Base-by-base conservation (phyloP, 345 rosid genomes). In the Hypericum androsaemum region DNA sequence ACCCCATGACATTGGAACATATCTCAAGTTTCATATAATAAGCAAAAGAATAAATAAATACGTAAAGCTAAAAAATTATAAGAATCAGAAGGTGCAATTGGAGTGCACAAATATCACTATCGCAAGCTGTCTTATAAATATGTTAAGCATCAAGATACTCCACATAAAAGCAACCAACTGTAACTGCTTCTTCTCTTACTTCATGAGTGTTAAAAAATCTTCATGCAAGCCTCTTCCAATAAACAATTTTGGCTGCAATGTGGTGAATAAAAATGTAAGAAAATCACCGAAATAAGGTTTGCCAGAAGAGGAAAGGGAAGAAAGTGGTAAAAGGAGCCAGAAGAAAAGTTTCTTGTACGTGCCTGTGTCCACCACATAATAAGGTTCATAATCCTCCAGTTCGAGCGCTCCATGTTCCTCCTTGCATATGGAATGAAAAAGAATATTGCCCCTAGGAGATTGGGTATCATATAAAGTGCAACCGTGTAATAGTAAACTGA, bases 311-410 rank as follows among this genome's bases (percentile, higher is more conserved):
- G 46, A 48, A 47, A 38, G 52, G 32, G 37, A 11, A 41, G 15
- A 47, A 51, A 5, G 22, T 41, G 6, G n/a, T 9, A 14, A 12
- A 37, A 37, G 28, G 39, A 10, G 15, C 43, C 6, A 45, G n/a
- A 38, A 45, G 16, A 54, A 61, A 38, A n/a, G n/a, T 17, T n/a
- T n/a, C 42, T 14, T 54, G 12, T 43, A 62, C 84, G 76, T 81
- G 65, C 98, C 88, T 88, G 98, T 57, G 99, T 83, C 97, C 99
- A 92, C 99, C 99, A 92, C 88, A 88, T 80, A 51, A 86, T 50
- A 50, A 88, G 54, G 57, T 90, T 92, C 53, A 83, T 42, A 53
- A 87, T 80, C 54, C 72, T 70, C 78, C 69, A 74, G 64, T 89
- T 92, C 48, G 99, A 92, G 43, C 77, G 80, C 77, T 92, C 99